phyloP scores from a whole-genome alignment of 306 rosid species.

The Cotoneaster glaucophyllus region DNA sequence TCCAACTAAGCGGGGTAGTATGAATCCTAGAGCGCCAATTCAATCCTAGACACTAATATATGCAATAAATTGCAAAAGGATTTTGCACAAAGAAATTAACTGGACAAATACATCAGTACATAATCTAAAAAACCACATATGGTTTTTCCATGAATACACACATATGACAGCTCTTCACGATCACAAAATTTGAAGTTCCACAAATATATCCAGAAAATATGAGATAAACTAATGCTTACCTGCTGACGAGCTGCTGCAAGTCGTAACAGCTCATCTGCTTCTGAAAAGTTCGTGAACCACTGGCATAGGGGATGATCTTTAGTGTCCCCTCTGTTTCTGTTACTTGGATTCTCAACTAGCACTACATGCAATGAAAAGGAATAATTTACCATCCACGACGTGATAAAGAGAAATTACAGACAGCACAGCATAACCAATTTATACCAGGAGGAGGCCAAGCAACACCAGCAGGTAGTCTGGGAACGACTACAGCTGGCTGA shows the following conservation, averaged over 20 bases:
- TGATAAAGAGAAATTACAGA: constrained; percentile 1
- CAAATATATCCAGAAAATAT: not conserved
- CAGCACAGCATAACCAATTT: constrained; percentile 3
- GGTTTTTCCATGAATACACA: not conserved
- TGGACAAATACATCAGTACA: not conserved
- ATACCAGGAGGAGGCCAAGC: constrained; percentile 63
- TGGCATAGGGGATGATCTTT: constrained; percentile 63
- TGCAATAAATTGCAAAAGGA: not conserved
- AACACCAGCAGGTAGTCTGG: constrained; percentile 56
- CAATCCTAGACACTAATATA: not conserved
- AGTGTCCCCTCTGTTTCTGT: constrained; percentile 62
- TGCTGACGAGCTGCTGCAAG: constrained; percentile 83
- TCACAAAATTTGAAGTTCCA: not conserved
- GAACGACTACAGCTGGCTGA: constrained; percentile 45
- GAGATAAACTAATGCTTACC: constrained; percentile 27
- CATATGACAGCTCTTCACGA: not conserved
- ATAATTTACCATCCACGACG: constrained; percentile 12
- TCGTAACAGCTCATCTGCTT: constrained; percentile 78
- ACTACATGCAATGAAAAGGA: constrained; percentile 30
- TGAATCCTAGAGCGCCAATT: too few relatives aligned
- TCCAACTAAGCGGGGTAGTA: too few relatives aligned
- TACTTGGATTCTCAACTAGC: constrained; percentile 56
- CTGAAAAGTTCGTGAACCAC: constrained; percentile 71
- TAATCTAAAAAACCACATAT: not conserved
- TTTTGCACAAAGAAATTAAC: not conserved